phyloP scores from a whole-genome alignment of 2,329 filamentous ascomycete species.

The Seiridium cupressi region DNA sequence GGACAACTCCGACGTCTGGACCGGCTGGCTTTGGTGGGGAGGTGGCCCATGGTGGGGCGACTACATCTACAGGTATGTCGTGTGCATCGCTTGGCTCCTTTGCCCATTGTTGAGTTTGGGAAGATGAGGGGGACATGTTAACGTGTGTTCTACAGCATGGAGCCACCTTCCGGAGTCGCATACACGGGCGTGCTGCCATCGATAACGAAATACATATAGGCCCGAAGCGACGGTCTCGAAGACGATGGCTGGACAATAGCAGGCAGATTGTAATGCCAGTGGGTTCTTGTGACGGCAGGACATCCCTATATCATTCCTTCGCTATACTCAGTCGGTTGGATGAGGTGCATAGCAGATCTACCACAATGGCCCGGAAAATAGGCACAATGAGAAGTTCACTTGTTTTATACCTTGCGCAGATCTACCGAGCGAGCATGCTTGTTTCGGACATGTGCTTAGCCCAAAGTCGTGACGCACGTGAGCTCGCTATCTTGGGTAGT shows the following conservation, averaged over 20 bases:
- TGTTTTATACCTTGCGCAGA: neutral
- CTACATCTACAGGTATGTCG: slow-evolving; percentile 24
- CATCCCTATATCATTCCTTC: neutral
- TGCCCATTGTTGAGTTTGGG: neutral
- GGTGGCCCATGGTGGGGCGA: slow-evolving; percentile 58
- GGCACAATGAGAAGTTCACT: neutral
- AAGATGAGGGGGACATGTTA: neutral
- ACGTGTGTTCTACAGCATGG: slow-evolving; percentile 23
- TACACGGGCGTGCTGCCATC: slow-evolving; percentile 24
- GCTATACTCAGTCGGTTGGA: neutral
- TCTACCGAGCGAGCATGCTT: neutral
- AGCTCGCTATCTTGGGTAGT: no score
- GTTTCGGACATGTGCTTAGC: neutral
- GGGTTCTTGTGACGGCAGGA: no score
- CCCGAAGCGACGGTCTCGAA: neutral
- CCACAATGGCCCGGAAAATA: neutral
- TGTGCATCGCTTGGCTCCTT: neutral
- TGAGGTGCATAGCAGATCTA: neutral
- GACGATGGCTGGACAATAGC: neutral
- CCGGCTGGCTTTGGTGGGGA: slow-evolving; percentile 56
- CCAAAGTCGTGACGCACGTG: neutral
- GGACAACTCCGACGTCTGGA: slow-evolving; percentile 52
- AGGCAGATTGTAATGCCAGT: no score
- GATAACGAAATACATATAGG: slow-evolving; percentile 23
- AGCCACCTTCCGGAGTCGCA: slow-evolving; percentile 24